These are phyloP conservation scores for Jimgerdemannia flammicorona DNA, from an alignment of 192 early-diverging fungal genomes.

Conservation along the genomic window DNA sequence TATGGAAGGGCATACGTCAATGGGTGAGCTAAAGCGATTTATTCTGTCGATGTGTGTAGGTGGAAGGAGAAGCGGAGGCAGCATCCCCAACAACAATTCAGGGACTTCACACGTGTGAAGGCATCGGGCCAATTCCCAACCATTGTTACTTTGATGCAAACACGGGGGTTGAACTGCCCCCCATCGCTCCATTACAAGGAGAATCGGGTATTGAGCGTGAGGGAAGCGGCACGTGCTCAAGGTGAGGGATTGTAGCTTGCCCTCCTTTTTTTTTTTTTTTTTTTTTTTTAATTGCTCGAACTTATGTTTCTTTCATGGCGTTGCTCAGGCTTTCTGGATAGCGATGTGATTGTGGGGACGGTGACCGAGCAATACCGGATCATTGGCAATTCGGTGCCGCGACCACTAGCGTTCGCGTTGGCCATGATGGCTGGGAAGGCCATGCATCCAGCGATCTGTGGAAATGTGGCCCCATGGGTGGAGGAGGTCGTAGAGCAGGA, in stretches of 20 bases:
- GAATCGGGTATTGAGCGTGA: constrained; percentile 18
- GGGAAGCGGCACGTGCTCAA: constrained; percentile 25
- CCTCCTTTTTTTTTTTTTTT: background rate
- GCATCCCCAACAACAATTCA: background rate
- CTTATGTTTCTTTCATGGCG: background rate
- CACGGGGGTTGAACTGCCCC: background rate
- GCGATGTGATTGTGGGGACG: constrained; percentile 18
- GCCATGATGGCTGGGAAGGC: constrained; percentile 13
- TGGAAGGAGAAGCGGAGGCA: background rate
- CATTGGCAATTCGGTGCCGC: constrained; percentile 24
- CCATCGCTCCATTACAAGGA: constrained; percentile 17
- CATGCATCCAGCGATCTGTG: background rate
- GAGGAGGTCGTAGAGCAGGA: background rate
- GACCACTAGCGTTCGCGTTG: constrained; percentile 23
- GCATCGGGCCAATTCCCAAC: background rate
- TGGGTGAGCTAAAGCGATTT: too few relatives aligned
- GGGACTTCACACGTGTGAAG: background rate
- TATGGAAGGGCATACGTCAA: too few relatives aligned
- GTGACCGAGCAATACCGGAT: constrained; percentile 19
- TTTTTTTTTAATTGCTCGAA: background rate
- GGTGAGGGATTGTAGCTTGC: constrained; percentile 2
- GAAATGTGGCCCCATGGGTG: background rate
- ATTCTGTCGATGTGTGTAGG: background rate
- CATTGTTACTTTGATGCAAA: background rate
- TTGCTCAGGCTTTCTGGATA: constrained; percentile 22